Conservation (phyloP, 2,329 filamentous ascomycete species). For the Eutypella sp. region DNA sequence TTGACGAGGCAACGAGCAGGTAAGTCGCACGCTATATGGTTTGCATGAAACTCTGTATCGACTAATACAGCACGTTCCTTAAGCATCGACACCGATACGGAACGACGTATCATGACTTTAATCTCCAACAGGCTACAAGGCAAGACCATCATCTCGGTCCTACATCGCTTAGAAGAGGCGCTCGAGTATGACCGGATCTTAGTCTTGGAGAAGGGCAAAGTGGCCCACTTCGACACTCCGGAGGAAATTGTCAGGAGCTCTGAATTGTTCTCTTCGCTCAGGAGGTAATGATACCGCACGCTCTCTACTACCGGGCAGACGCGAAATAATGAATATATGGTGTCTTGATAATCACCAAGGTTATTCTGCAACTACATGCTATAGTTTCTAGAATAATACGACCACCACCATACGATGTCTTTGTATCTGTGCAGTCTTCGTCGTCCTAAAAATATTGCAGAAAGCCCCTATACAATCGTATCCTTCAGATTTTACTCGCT, state of each 20-base stretch:
- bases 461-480: too few species aligned
- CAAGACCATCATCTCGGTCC: slow-evolving; percentile 10
- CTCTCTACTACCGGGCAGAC: too few species aligned
- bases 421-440: too few species aligned
- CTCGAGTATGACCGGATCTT: slow-evolving; percentile 11
- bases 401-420: too few species aligned
- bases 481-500: too few species aligned
- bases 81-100: slow-evolving; percentile 11
- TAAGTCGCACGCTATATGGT: slow-evolving; percentile 3
- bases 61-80: not conserved
- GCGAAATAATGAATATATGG: too few species aligned
- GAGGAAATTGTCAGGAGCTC: slow-evolving; percentile 7
- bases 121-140: slow-evolving; percentile 7
- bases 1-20: slow-evolving; percentile 35
- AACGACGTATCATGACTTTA: slow-evolving; percentile 9
- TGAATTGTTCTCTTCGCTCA: slow-evolving; percentile 10
- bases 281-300: too few species aligned
- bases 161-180: slow-evolving; percentile 10
- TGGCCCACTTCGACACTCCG: slow-evolving; percentile 7
- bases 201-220: slow-evolving; percentile 9
- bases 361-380: too few species aligned
- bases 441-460: too few species aligned
- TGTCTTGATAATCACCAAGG: too few species aligned
- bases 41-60: too few species aligned
- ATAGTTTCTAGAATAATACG: too few species aligned